These are phyloP conservation scores for Leccinum cinnamomeum DNA, from an alignment of 1,284 basidiomycete species.

Conservation along the genomic window DNA sequence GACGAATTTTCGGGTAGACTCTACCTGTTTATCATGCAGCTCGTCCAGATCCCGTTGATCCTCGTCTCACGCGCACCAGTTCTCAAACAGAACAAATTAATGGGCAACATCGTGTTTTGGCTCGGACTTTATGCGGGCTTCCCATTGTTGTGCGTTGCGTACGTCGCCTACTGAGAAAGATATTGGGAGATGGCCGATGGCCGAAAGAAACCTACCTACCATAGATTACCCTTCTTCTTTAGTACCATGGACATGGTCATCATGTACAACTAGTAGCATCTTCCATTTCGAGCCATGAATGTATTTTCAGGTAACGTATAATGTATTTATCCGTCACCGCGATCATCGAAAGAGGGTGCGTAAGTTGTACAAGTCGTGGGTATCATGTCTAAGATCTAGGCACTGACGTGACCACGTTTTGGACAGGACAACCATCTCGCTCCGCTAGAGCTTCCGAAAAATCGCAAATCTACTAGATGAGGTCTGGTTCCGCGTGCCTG, in stretches of 20 bases:
- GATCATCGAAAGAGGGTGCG: not conserved
- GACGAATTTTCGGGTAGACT: constrained; percentile 44
- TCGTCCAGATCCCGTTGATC: constrained; percentile 93
- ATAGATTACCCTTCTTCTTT: constrained; percentile 11
- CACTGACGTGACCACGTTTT: not conserved
- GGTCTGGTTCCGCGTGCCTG: not conserved
- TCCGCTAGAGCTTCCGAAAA: not conserved
- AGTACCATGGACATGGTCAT: not conserved
- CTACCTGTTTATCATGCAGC: constrained; percentile 77
- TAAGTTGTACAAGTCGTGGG: no score
- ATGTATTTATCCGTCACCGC: not conserved
- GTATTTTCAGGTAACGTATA: not conserved
- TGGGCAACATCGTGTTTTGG: constrained; percentile 92
- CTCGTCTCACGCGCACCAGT: constrained; percentile 72
- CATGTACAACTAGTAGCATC: not conserved
- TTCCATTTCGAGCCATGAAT: not conserved
- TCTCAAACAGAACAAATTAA: constrained; percentile 76
- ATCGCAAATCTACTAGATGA: no score
- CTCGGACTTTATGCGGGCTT: constrained; percentile 87
- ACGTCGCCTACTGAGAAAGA: constrained; percentile 63
- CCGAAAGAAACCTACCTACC: constrained; percentile 1
- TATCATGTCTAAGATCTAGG: no score
- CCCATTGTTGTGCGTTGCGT: constrained; percentile 88
- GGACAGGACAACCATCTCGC: not conserved
- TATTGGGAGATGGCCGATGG: constrained; percentile 65